Evolutionary conservation across 1,139 yeast species (phyloP), one percentile per base, ranked within the genome.

Genomic region (Suhomyces coccinellae): DNA sequence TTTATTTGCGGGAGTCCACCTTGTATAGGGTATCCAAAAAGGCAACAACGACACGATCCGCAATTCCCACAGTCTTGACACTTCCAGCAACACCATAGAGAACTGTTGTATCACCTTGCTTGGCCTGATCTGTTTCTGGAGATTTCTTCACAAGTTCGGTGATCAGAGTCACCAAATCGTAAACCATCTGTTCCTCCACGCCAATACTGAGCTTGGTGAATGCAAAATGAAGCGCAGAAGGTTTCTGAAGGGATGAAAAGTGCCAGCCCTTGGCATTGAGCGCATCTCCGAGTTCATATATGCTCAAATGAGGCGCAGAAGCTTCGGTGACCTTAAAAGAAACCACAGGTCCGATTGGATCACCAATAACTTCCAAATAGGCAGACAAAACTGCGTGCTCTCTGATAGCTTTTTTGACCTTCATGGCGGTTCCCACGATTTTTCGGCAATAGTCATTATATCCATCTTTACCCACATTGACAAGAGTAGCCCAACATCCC

Each of bases 11-110:
- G 24, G 41, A 31, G 10, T 41, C 40, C 14, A 66, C 54, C 52
- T 85, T 83, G 62, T 87, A 93, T 41, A 93, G 62, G 12, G 88
- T 75, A 62, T 93, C 96, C 40, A 91, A 67, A 60, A 90, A 93
- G 0, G 86, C 93, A 22, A 80, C 85, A 40, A 91, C 85, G 22
- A 91, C 66, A 47, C 77, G 73, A 50, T 86, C 95, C 4, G 91
- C 97, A n/a, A 93, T 83, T 1, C 96, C 95, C 0, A 83, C 78
- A 0, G 97, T 88, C 48, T 79, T 72, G 29, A 93, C 80, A 58
- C 93, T 87, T 6, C 97, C 97, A 0, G 98, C 98, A 40, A 91
- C 95, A 53, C 99, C 98, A 59, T 93, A 93, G 43, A 93, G 62
- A 1, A 95, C 96, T 16, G 96, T 93, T 3, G 96, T 88, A 46